Conservation (phyloP, 345 rosid genomes). For the Pseudoturritis turrita region DNA sequence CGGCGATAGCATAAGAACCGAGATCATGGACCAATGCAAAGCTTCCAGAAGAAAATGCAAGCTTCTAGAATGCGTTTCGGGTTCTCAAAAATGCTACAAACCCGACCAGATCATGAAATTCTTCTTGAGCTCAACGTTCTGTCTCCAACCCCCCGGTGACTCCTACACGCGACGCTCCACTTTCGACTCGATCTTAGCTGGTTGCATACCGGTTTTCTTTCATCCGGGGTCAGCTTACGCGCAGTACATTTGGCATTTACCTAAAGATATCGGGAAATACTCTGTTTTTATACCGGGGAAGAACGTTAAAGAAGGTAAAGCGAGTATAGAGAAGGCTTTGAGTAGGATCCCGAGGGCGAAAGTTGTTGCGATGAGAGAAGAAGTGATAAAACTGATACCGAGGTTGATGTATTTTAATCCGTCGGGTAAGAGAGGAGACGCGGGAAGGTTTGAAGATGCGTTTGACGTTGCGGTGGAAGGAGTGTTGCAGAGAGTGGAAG, state of each 20-base stretch:
- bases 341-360: constrained; percentile 35
- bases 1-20: constrained; percentile 44
- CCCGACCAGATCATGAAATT: constrained; percentile 47
- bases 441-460: constrained; percentile 60
- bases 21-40: constrained; percentile 59
- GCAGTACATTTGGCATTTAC: constrained; percentile 80
- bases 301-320: constrained; percentile 44
- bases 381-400: constrained; percentile 59
- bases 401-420: constrained; percentile 62
- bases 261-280: constrained; percentile 49
- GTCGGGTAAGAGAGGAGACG: constrained; percentile 17
- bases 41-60: constrained; percentile 58
- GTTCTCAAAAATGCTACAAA: constrained; percentile 42
- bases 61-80: constrained; percentile 41
- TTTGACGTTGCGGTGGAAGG: constrained; percentile 68
- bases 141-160: constrained; percentile 81
- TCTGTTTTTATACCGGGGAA: constrained; percentile 58
- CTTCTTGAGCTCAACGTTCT: constrained; percentile 60
- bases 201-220: constrained; percentile 91
- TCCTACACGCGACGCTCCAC: constrained; percentile 76
- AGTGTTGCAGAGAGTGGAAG: constrained; percentile 51
- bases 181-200: constrained; percentile 73
- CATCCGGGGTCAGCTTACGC: constrained; percentile 83
- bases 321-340: constrained; percentile 47
- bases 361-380: constrained; percentile 49